Evolutionary conservation across 805 yeast genomes (phyloP).

Genomic region (Blastobotrys attinorum): DNA sequence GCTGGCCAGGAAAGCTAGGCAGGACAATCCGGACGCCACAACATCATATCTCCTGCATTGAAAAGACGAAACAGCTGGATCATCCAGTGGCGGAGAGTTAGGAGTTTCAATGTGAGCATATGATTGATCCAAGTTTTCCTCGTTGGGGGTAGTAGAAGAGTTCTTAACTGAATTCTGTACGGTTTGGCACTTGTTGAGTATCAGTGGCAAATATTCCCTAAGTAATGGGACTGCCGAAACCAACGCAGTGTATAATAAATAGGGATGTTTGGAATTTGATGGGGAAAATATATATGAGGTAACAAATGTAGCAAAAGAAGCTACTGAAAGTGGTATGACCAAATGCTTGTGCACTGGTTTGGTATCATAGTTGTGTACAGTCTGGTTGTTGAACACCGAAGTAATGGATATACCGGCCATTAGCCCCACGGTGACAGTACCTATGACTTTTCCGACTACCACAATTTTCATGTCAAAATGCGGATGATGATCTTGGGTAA

Average conservation of each 20-base stretch:
- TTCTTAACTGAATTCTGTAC: too few species aligned
- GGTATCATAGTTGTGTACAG: too few species aligned
- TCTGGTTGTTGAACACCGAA: neutral
- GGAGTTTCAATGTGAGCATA: neutral
- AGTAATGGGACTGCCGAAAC: neutral
- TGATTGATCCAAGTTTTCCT: neutral
- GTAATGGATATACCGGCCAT: neutral
- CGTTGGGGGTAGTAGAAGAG: neutral
- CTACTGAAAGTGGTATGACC: neutral
- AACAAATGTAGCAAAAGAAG: neutral
- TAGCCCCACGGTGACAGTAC: neutral
- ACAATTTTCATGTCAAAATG: neutral
- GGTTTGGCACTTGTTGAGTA: too few species aligned
- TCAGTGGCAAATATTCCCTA: neutral
- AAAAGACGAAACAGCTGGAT: neutral
- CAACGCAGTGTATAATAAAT: neutral
- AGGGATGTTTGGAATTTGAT: neutral
- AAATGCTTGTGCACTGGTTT: too few species aligned
- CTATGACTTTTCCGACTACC: neutral
- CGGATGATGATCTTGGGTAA: too few species aligned
- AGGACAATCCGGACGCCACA: slow-evolving; percentile 1
- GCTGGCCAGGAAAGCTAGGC: slow-evolving; percentile 16
- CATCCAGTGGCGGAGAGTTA: neutral
- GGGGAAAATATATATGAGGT: neutral
- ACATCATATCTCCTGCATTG: too few species aligned